phyloP scores from a whole-genome alignment of 2,329 filamentous ascomycete species.

The Colletotrichum tropicale region DNA sequence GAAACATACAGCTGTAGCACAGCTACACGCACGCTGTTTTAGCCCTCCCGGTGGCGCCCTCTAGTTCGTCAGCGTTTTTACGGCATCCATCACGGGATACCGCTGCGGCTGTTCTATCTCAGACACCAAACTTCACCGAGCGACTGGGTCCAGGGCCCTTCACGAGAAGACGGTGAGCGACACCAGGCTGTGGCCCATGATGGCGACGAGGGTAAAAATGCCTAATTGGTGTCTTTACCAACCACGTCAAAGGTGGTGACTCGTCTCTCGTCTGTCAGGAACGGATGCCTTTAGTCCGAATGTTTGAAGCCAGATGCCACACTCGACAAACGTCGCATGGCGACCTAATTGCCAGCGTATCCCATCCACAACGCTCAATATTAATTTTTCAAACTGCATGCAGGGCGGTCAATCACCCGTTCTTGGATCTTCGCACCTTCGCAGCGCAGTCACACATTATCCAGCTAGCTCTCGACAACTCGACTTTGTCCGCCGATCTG shows the following conservation, averaged over 20 bases:
- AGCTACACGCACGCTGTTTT: background rate
- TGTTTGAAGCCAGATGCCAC: background rate
- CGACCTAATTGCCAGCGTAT: background rate
- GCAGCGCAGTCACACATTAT: background rate
- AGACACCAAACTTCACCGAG: background rate
- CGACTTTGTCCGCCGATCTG: background rate
- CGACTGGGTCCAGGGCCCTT: conserved; percentile 2
- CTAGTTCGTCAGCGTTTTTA: background rate
- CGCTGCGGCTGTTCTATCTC: conserved; percentile 5
- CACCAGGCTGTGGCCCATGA: background rate
- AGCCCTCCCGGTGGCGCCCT: background rate
- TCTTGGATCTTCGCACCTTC: background rate
- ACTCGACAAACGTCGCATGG: background rate
- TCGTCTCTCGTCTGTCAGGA: background rate
- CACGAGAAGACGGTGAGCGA: conserved; percentile 8
- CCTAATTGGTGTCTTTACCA: background rate
- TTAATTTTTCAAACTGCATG: conserved; percentile 1
- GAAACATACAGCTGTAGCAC: background rate
- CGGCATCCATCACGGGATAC: background rate
- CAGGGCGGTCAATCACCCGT: conserved; percentile 6
- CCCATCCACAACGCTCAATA: background rate
- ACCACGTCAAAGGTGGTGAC: background rate
- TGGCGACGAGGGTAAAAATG: background rate
- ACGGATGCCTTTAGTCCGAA: background rate
- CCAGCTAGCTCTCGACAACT: background rate